Evolutionary conservation across 2,329 filamentous ascomycete genomes (phyloP).

Genomic region (Plenodomus lindquistii): DNA sequence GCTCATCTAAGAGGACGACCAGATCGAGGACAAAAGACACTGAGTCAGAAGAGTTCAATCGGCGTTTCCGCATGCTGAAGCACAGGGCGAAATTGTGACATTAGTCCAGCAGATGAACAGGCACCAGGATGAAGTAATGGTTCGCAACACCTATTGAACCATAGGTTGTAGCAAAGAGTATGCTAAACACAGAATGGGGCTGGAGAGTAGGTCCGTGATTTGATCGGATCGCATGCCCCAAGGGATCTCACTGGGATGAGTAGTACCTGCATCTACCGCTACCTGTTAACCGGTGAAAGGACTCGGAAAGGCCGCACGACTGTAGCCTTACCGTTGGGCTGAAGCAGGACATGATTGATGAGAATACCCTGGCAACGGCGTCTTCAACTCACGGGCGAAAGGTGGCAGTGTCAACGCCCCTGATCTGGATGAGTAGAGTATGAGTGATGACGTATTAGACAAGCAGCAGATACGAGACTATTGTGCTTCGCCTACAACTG

Average conservation of each 20-base stretch:
- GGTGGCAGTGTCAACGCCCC: not conserved
- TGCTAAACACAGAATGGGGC: not conserved
- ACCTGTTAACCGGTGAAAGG: slow-evolving; percentile 27
- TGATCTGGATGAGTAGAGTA: too few relatives aligned
- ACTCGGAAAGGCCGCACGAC: slow-evolving; percentile 28
- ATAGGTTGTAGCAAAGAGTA: not conserved
- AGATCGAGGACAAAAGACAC: slow-evolving; percentile 6
- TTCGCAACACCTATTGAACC: not conserved
- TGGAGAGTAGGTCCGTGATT: slow-evolving; percentile 1
- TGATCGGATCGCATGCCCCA: slow-evolving; percentile 29
- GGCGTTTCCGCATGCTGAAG: not conserved
- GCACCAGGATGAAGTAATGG: not conserved
- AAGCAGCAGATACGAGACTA: not conserved
- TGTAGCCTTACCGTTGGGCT: slow-evolving; percentile 21
- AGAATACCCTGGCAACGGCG: not conserved
- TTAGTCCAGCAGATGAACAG: not conserved
- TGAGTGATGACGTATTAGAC: too few relatives aligned
- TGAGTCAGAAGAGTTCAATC: not conserved
- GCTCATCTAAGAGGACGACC: slow-evolving; percentile 8
- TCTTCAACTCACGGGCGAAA: not conserved
- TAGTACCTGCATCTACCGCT: slow-evolving; percentile 11
- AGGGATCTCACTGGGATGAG: not conserved
- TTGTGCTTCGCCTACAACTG: not conserved
- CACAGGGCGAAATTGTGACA: not conserved
- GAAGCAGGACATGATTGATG: slow-evolving; percentile 11